Percentiles rank a stretch among this genome's conserved stretches.
Evolutionary conservation across 768 basidiomycete genomes (phyloP).

Genomic region (Boletus sp.): DNA sequence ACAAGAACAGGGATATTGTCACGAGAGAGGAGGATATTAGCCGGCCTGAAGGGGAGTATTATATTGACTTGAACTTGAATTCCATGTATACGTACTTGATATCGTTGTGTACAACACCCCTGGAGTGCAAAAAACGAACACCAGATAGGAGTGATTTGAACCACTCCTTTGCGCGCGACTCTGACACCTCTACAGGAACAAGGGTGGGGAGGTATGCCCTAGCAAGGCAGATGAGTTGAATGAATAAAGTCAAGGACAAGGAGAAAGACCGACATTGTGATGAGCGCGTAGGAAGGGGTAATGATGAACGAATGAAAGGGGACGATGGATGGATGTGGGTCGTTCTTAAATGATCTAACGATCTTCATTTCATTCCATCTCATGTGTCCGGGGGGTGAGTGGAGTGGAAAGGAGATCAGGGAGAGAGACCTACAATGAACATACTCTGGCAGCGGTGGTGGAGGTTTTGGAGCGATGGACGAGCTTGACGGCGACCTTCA

Average conservation of each 20-base stretch:
- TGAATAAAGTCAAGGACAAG: not conserved
- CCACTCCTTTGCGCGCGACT: slow-evolving; percentile 74
- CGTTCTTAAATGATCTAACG: slow-evolving; percentile 75
- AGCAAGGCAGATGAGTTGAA: slow-evolving; percentile 9
- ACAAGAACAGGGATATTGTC: slow-evolving; percentile 83
- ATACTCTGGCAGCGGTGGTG: slow-evolving; percentile 85
- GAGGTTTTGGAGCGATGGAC: slow-evolving; percentile 80
- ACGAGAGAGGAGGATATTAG: slow-evolving; percentile 84
- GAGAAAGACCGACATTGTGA: slow-evolving; percentile 71
- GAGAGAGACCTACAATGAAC: slow-evolving; percentile 63
- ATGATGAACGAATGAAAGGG: slow-evolving; percentile 93
- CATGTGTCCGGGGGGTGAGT: not conserved
- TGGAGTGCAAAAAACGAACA: slow-evolving; percentile 77
- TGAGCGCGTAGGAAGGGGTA: slow-evolving; percentile 84
- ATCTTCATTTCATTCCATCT: slow-evolving; percentile 99
- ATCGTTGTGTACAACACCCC: slow-evolving; percentile 88
- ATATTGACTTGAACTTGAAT: not conserved
- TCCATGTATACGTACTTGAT: slow-evolving; percentile 64
- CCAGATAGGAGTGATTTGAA: slow-evolving; percentile 79
- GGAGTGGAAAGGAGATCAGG: not conserved
- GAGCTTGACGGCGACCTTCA: slow-evolving; percentile 85
- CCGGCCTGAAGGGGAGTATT: slow-evolving; percentile 52
- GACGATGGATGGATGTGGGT: slow-evolving; percentile 89
- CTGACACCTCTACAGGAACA: slow-evolving; percentile 85
- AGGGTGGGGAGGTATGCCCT: slow-evolving; percentile 88